Percentiles rank a stretch among this genome's conserved stretches.
Conservation (phyloP, 2,329 filamentous ascomycete genomes). For the Colletotrichum lupini region DNA sequence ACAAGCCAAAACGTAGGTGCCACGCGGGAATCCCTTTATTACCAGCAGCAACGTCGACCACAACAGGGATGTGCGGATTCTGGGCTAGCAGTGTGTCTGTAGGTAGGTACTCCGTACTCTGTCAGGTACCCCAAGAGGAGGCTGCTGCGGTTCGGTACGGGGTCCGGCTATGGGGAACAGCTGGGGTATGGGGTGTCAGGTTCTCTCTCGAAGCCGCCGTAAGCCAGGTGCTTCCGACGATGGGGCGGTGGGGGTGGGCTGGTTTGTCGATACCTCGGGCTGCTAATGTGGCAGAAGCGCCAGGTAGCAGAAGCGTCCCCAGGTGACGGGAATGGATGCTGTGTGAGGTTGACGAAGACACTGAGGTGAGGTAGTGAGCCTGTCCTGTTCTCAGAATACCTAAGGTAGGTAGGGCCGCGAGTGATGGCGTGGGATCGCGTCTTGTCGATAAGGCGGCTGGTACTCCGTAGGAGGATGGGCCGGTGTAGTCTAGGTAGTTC, state of each 20-base stretch:
- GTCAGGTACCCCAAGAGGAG: neutral
- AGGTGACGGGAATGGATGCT: neutral
- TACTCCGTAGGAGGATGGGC: neutral
- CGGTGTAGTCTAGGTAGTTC: neutral
- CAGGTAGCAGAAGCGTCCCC: neutral
- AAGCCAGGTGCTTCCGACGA: neutral
- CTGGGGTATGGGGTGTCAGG: neutral
- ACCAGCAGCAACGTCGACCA: constrained; percentile 9
- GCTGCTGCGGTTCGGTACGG: constrained; percentile 5
- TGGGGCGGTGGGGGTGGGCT: neutral
- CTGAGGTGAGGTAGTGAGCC: neutral
- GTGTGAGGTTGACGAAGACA: neutral
- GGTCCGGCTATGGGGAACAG: neutral
- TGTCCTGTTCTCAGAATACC: neutral
- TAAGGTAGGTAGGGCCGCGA: neutral
- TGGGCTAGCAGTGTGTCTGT: neutral
- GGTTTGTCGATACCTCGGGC: neutral
- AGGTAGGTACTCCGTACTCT: neutral
- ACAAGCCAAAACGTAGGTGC: constrained; percentile 34
- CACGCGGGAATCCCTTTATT: constrained; percentile 19
- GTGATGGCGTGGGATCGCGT: neutral
- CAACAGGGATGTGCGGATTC: constrained; percentile 11
- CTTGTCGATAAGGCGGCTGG: neutral
- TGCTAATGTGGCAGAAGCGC: neutral
- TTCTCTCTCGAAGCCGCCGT: neutral